A percentile compares a stretch with the other conserved stretches of the same genome.
These are phyloP conservation scores for Trichoderma aggressivum DNA, from an alignment of 2,329 filamentous ascomycete genomes.

Conservation along the genomic window DNA sequence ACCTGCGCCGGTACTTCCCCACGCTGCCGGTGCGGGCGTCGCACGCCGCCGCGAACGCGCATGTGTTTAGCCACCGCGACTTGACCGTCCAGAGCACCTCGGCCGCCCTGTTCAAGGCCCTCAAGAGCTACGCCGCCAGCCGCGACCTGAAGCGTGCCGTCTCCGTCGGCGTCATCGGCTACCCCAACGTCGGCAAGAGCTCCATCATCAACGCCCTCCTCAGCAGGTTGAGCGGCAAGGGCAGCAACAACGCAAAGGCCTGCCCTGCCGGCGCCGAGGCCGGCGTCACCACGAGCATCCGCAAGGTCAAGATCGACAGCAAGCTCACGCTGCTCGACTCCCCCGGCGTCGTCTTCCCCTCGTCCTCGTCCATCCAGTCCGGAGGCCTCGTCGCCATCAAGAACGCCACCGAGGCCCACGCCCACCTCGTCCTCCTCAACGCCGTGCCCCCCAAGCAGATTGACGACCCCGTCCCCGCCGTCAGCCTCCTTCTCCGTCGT, in stretches of 20 bases:
- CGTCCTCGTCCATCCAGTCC: conserved; percentile 43
- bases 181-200: conserved; percentile 94
- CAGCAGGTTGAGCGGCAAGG: conserved; percentile 67
- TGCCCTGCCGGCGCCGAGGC: conserved; percentile 90
- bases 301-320: conserved; percentile 90
- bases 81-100: conserved; percentile 84
- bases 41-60: conserved; percentile 76
- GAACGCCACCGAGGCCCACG: conserved; percentile 69
- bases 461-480: conserved; percentile 83
- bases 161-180: conserved; percentile 90
- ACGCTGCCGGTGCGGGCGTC: conserved; percentile 86
- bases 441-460: conserved; percentile 93
- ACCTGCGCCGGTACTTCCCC: conserved; percentile 86
- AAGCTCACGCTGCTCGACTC: conserved; percentile 93
- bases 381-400: conserved; percentile 50
- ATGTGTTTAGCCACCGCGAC: conserved; percentile 88
- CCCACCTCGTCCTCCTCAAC: conserved; percentile 82
- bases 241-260: conserved; percentile 54
- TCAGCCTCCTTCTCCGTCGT: conserved; percentile 77
- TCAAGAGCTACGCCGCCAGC: conserved; percentile 82
- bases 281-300: conserved; percentile 83
- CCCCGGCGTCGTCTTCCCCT: conserved; percentile 90
- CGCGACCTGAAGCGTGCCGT: conserved; percentile 85
- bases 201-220: conserved; percentile 94
- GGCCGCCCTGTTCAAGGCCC: conserved; percentile 77